Evolutionary conservation across 1,284 basidiomycete species (phyloP).

Genomic region (Anthracocystis panici-leucophaei): DNA sequence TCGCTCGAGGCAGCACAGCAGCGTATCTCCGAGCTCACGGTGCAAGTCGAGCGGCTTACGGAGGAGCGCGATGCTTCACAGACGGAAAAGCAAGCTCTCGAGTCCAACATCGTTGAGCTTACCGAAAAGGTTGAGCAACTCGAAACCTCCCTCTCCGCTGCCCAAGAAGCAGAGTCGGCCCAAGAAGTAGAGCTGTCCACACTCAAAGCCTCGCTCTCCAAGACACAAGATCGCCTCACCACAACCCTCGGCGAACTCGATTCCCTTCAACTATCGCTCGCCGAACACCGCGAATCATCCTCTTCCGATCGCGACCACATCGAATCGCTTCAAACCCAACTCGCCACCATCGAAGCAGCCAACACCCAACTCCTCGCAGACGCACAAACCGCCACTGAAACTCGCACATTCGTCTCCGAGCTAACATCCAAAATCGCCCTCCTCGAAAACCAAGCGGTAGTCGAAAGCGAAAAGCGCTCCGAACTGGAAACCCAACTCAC

Average conservation of each 20-base stretch:
- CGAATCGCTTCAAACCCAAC: constrained; percentile 16
- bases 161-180: neutral
- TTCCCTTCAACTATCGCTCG: constrained; percentile 14
- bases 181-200: constrained; percentile 13
- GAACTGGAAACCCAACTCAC: constrained; percentile 1
- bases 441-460: neutral
- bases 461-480: neutral
- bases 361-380: too few species aligned
- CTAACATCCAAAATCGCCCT: neutral
- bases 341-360: neutral
- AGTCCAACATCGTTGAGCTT: neutral
- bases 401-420: neutral
- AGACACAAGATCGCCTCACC: constrained; percentile 9
- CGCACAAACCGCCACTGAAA: neutral
- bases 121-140: neutral
- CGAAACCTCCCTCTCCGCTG: constrained; percentile 1
- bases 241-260: constrained; percentile 3
- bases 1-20: neutral
- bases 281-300: constrained; percentile 26
- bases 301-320: constrained; percentile 20
- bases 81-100: neutral
- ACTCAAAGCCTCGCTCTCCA: constrained; percentile 1
- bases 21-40: neutral
- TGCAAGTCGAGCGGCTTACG: neutral
- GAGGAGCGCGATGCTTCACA: neutral